These are phyloP conservation scores for Cercospora beticola DNA, from an alignment of 2,329 filamentous ascomycete genomes.

Conservation along the genomic window DNA sequence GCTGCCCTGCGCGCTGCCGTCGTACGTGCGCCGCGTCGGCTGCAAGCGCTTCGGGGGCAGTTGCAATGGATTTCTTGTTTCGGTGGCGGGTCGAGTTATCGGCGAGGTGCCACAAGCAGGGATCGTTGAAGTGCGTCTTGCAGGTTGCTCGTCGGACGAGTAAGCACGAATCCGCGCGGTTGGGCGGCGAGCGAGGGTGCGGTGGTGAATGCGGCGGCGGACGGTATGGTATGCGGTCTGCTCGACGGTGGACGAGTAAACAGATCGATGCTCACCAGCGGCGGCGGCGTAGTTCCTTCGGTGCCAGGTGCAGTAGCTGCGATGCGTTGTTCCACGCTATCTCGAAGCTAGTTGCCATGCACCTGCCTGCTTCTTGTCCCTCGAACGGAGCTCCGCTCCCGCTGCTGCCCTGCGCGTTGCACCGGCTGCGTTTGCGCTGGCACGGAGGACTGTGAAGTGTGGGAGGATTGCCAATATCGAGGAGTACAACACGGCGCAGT, in stretches of 20 bases:
- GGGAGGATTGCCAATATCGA: neutral
- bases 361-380: neutral
- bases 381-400: neutral
- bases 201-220: neutral
- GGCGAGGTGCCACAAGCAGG: constrained; percentile 8
- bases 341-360: neutral
- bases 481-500: neutral
- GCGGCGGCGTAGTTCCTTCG: neutral
- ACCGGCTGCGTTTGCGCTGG: neutral
- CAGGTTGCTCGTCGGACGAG: neutral
- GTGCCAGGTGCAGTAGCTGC: neutral
- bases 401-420: neutral
- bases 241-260: neutral
- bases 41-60: constrained; percentile 7
- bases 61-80: constrained; percentile 6
- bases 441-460: neutral
- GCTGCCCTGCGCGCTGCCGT: constrained; percentile 10
- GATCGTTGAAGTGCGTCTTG: constrained; percentile 9
- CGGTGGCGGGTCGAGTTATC: constrained; percentile 10
- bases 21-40: neutral
- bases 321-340: neutral
- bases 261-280: neutral
- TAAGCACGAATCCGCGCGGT: neutral
- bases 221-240: neutral
- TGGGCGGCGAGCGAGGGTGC: neutral